These are phyloP conservation scores for Ceratobasidium sp. DNA, from an alignment of 1,284 basidiomycete genomes.

Conservation along the genomic window DNA sequence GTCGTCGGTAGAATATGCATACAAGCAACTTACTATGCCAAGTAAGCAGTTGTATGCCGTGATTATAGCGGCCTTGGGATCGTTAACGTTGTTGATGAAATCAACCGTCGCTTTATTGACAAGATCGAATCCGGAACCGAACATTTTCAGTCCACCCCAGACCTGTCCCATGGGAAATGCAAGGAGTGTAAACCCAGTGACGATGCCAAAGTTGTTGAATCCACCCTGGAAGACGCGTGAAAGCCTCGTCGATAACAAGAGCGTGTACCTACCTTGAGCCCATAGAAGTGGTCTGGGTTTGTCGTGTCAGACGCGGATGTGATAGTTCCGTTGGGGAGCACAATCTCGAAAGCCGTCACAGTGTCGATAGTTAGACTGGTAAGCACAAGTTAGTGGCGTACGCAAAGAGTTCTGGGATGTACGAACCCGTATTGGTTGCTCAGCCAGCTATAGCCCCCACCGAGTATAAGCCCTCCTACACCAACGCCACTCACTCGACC, in stretches of 20 bases:
- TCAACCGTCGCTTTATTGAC: slow-evolving; percentile 59
- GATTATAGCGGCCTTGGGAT: slow-evolving; percentile 68
- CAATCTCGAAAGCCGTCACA: slow-evolving; percentile 57
- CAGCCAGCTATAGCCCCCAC: too few relatives aligned
- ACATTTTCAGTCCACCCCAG: slow-evolving; percentile 66
- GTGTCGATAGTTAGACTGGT: slow-evolving; percentile 59
- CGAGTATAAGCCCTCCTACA: too few relatives aligned
- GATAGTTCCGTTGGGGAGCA: slow-evolving; percentile 57
- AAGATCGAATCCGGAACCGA: slow-evolving; percentile 51
- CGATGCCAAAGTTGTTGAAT: slow-evolving; percentile 55
- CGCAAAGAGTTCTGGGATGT: too few relatives aligned
- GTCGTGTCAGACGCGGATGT: slow-evolving; percentile 52
- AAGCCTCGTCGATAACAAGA: neutral
- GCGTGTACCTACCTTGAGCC: slow-evolving; percentile 52
- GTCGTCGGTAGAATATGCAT: too few relatives aligned
- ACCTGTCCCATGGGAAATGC: slow-evolving; percentile 62
- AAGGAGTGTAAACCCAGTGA: slow-evolving; percentile 64
- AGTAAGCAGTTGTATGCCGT: too few relatives aligned
- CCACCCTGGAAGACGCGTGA: slow-evolving; percentile 28
- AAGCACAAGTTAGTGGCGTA: slow-evolving; percentile 52
- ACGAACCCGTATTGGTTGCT: too few relatives aligned
- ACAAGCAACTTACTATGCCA: too few relatives aligned
- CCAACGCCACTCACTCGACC: too few relatives aligned
- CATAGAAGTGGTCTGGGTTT: slow-evolving; percentile 58
- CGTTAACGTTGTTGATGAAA: slow-evolving; percentile 59